A percentile compares a stretch with the other conserved stretches of the same genome.
Conservation (phyloP, 371 early-diverging fungal species). For the Choanephora cucurbitarum region DNA sequence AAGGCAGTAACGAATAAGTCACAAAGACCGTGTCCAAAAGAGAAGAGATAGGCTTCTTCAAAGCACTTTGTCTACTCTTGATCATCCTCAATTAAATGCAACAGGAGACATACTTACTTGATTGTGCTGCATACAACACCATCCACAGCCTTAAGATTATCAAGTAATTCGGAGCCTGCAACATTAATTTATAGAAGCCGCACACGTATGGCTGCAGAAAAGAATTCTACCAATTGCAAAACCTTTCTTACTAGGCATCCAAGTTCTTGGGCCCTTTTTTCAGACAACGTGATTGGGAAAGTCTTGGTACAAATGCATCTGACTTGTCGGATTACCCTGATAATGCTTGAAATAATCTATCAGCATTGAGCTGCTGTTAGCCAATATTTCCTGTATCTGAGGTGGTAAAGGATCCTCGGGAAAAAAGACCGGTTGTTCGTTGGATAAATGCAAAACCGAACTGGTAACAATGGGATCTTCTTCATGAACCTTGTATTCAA, state of each 20-base stretch:
- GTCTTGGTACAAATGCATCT: slow-evolving; percentile 1
- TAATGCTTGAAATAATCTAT: slow-evolving; percentile 4
- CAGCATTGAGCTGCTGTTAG: neutral
- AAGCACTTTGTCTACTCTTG: slow-evolving; percentile 7
- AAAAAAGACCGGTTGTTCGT: slow-evolving; percentile 12
- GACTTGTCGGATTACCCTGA: neutral
- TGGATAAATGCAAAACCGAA: slow-evolving; percentile 1
- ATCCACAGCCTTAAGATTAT: neutral
- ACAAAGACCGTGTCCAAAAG: neutral
- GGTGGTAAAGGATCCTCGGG: neutral
- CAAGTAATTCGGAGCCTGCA: neutral
- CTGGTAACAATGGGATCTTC: neutral
- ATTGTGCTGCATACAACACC: slow-evolving; percentile 3
- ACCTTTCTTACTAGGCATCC: slow-evolving; percentile 1
- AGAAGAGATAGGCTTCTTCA: slow-evolving; percentile 2
- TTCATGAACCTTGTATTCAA: slow-evolving; percentile 10
- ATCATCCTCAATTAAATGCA: slow-evolving; percentile 5
- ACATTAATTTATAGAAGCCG: neutral
- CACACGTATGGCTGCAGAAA: slow-evolving; percentile 2
- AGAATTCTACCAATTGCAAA: slow-evolving; percentile 4
- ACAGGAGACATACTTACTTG: slow-evolving; percentile 1
- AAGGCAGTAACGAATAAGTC: slow-evolving; percentile 3
- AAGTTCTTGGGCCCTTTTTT: neutral
- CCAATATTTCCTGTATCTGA: neutral
- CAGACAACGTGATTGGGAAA: slow-evolving; percentile 9